These are phyloP conservation scores for Geosiphon pyriformis DNA, from an alignment of 192 early-diverging fungal species.

Conservation along the genomic window DNA sequence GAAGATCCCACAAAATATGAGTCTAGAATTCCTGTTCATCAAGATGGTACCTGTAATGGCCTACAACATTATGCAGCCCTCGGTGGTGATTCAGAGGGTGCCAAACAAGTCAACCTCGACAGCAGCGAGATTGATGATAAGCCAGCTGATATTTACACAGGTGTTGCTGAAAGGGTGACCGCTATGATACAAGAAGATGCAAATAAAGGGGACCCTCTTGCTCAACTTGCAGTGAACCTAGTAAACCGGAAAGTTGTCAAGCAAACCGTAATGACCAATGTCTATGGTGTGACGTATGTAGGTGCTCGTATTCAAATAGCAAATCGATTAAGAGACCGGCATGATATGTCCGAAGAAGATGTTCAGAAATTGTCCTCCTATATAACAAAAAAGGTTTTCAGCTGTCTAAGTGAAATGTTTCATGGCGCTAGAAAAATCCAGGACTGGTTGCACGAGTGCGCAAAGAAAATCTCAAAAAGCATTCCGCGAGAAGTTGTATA, in stretches of 20 bases:
- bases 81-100: constrained; percentile 85
- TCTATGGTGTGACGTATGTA: constrained; percentile 96
- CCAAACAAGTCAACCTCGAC: constrained; percentile 78
- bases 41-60: constrained; percentile 97
- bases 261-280: constrained; percentile 99
- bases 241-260: constrained; percentile 94
- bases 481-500: constrained; percentile 48
- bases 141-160: constrained; percentile 91
- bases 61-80: constrained; percentile 98
- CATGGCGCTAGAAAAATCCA: constrained; percentile 84
- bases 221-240: constrained; percentile 58
- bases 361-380: constrained; percentile 63
- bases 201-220: constrained; percentile 51
- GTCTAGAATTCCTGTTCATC: constrained; percentile 83
- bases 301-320: constrained; percentile 87
- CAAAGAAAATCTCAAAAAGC: constrained; percentile 75
- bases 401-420: constrained; percentile 86
- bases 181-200: constrained; percentile 65
- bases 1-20: constrained; percentile 64
- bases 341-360: constrained; percentile 62
- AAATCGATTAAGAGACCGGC: constrained; percentile 73
- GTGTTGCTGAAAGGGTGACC: constrained; percentile 74
- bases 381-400: constrained; percentile 77
- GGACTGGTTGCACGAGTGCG: constrained; percentile 88
- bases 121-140: constrained; percentile 56